phyloP scores from a whole-genome alignment of 1,284 basidiomycete genomes.

The Pulchroboletus neoregius region DNA sequence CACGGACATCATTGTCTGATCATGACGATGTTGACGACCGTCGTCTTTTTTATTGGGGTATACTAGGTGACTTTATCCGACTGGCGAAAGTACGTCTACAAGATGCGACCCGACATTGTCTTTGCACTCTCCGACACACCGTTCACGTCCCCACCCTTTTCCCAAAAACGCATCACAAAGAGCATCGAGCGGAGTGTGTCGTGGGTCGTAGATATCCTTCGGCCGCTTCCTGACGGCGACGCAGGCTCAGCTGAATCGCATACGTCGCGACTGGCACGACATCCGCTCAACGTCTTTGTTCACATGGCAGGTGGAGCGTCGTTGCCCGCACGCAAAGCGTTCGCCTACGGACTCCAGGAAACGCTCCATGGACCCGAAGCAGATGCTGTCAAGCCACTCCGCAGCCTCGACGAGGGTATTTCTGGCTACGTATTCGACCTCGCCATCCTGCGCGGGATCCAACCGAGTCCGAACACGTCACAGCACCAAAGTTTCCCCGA shows the following conservation, averaged over 20 bases:
- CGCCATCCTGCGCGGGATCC: slow-evolving; percentile 45
- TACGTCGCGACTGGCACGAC: slow-evolving; percentile 5
- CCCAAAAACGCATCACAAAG: slow-evolving; percentile 71
- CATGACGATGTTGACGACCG: neutral
- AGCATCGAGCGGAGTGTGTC: slow-evolving; percentile 61
- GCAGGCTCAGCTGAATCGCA: neutral
- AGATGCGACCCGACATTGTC: slow-evolving; percentile 65
- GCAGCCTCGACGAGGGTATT: slow-evolving; percentile 61
- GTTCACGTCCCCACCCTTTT: slow-evolving; percentile 56
- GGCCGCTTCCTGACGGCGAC: slow-evolving; percentile 9
- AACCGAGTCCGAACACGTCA: slow-evolving; percentile 15
- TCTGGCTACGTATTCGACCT: slow-evolving; percentile 68
- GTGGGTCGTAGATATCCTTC: slow-evolving; percentile 59
- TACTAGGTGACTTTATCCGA: slow-evolving; percentile 51
- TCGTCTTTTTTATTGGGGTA: neutral
- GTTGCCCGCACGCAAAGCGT: slow-evolving; percentile 55
- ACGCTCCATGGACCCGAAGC: slow-evolving; percentile 53
- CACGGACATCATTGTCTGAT: slow-evolving; percentile 2
- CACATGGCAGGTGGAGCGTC: slow-evolving; percentile 63
- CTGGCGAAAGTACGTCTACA: slow-evolving; percentile 49
- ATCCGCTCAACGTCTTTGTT: slow-evolving; percentile 50
- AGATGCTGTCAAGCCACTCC: slow-evolving; percentile 46
- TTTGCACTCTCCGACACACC: slow-evolving; percentile 70
- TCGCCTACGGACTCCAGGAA: slow-evolving; percentile 57
- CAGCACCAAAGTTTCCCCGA: slow-evolving; percentile 16